Conservation (phyloP, 306 rosid species). For the Lathyrus oleraceus region DNA sequence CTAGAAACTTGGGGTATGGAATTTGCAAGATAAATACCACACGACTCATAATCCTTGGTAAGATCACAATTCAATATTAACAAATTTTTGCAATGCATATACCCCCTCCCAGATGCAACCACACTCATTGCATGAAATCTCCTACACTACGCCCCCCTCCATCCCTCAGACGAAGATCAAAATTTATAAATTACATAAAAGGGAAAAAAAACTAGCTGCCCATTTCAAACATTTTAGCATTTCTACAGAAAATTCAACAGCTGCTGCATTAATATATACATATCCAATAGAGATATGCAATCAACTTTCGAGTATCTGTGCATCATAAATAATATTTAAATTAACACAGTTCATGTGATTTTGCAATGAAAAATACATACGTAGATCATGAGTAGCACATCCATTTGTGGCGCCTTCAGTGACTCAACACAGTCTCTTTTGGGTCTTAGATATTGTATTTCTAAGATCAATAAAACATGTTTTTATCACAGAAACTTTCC, state of each 20-base stretch:
- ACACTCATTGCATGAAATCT: constrained; percentile 3
- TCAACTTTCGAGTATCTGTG: background rate
- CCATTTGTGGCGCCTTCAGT: constrained; percentile 20
- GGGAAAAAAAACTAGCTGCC: background rate
- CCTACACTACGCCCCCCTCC: constrained; percentile 19
- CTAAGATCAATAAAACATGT: constrained; percentile 15
- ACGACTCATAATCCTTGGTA: constrained; percentile 11
- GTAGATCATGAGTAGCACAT: background rate
- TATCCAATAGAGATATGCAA: constrained; percentile 6
- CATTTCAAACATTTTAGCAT: background rate
- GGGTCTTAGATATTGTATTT: constrained; percentile 14
- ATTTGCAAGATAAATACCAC: background rate
- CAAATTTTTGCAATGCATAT: background rate
- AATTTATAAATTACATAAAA: background rate
- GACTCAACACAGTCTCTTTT: constrained; percentile 2
- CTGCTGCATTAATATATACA: background rate
- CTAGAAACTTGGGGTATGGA: background rate
- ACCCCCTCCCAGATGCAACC: background rate
- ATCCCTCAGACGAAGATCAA: background rate
- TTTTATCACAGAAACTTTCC: background rate
- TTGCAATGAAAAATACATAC: constrained; percentile 11
- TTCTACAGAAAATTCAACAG: background rate
- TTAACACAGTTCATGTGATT: constrained; percentile 15
- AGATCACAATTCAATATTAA: constrained; percentile 13
- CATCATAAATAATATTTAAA: constrained; percentile 24